Conservation (phyloP, 257 asterid genomes). For the Solanum phureja region DNA sequence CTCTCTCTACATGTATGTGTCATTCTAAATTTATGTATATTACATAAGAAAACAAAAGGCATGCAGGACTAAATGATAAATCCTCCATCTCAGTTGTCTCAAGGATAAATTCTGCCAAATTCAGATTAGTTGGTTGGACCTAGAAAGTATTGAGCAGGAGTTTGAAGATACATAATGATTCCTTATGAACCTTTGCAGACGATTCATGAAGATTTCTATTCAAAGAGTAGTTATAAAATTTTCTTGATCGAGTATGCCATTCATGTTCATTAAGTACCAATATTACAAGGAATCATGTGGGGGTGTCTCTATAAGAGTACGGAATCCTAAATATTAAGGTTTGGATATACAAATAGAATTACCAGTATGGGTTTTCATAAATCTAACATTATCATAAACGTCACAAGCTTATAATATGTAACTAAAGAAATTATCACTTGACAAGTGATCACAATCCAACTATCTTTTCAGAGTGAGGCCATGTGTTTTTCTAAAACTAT, state of each 20-base stretch:
- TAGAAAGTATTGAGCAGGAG: background rate
- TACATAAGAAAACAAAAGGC: background rate
- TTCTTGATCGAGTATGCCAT: background rate
- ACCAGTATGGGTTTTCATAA: background rate
- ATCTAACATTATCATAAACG: background rate
- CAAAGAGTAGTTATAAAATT: background rate
- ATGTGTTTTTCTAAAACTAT: too few species aligned
- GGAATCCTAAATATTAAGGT: background rate
- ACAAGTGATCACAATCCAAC: background rate
- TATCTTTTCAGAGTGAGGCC: background rate
- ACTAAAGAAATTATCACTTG: background rate
- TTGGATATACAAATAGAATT: background rate
- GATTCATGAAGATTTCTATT: background rate
- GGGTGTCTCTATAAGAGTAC: background rate
- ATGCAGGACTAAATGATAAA: background rate
- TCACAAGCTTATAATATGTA: background rate
- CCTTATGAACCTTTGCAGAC: background rate
- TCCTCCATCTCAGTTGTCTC: background rate
- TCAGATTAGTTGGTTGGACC: background rate
- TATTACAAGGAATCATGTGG: background rate
- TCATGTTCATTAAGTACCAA: background rate
- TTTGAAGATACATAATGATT: background rate
- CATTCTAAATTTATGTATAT: background rate
- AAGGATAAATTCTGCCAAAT: background rate
- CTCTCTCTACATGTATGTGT: background rate